These are phyloP conservation scores for Elsinoe arachidis DNA, from an alignment of 2,329 filamentous ascomycete genomes.

Conservation along the genomic window DNA sequence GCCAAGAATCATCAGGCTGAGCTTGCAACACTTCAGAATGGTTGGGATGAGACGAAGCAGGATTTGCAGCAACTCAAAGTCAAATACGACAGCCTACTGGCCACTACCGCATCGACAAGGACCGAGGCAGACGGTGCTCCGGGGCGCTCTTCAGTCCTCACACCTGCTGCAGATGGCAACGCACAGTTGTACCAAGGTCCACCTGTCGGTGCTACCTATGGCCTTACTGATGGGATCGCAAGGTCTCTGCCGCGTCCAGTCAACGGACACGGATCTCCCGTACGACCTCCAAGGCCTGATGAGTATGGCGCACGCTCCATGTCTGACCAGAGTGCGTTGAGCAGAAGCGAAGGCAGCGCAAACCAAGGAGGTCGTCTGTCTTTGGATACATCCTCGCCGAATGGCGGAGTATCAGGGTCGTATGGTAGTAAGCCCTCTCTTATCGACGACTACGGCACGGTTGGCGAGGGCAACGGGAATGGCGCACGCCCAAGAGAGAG, in stretches of 20 bases:
- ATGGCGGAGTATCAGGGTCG: neutral
- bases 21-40: conserved; percentile 43
- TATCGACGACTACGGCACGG: conserved; percentile 18
- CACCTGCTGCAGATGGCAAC: neutral
- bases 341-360: conserved; percentile 3
- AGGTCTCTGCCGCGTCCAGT: neutral
- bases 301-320: neutral
- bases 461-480: conserved; percentile 24
- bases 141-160: neutral
- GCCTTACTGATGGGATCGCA: neutral
- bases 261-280: neutral
- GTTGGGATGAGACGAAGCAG: conserved; percentile 34
- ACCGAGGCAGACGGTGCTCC: neutral
- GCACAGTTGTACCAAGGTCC: conserved; percentile 3
- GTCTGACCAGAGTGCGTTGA: neutral
- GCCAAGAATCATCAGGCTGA: conserved; percentile 40
- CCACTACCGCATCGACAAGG: neutral
- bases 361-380: neutral
- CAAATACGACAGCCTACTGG: conserved; percentile 11
- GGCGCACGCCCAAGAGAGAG: conserved; percentile 23
- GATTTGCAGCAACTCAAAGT: conserved; percentile 7
- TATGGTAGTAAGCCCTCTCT: neutral
- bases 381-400: neutral
- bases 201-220: conserved; percentile 3
- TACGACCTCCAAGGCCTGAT: neutral